Base-by-base conservation (phyloP, 371 early-diverging fungal genomes). In the Zopfochytrium polystomum region DNA sequence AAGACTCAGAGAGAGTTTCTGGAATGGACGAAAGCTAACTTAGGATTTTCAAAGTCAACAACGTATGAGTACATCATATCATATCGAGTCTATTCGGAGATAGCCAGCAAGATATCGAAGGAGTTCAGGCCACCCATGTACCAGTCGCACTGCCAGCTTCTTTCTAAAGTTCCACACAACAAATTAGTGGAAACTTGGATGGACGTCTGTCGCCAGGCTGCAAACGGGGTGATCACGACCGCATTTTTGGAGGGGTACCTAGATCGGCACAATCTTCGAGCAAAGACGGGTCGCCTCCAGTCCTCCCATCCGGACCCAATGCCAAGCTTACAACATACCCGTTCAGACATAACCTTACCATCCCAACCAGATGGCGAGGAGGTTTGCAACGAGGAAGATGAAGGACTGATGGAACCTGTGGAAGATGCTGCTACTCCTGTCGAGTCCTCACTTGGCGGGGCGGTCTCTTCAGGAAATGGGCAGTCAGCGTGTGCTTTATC, bases 11-110 rank as follows among this genome's bases (percentile, higher is more conserved):
- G 70, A 46, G 78, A 78, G 61, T 75, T 78, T 61, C 68, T 78
- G 20, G 72, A 73, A 46, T 78, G 78, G 78, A 78, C 78, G 26
- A 75, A 75, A 48, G 56, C 54, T 20, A 71, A 71, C 45, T 64
- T 78, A 18, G 78, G 78, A 15, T 78, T 75, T 55, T 73, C 74
- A 44, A 78, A 78, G 42, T 74, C 74, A 15, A 78, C 78, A 11
- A 78, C 78, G 7, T 78, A 78, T 65, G 78, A 78, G 63, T 78
- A 78, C 67, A 78, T 78, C 60, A 77, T 77, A 23, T 70, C 72
- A 2, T 76, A 74, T 43, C 61, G 70, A 18, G 63, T 78, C 52
- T 78, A 78, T 48, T 74, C 72, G 25, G 73, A 74, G 50, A 78
- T 78, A 51, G 72, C 67, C 18, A 52, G 58, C 52, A 73, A 72